A percentile compares a stretch with the other conserved stretches of the same genome.
Conservation (phyloP, 1,139 yeast species). For the Nakaseomyces nivariensis region DNA sequence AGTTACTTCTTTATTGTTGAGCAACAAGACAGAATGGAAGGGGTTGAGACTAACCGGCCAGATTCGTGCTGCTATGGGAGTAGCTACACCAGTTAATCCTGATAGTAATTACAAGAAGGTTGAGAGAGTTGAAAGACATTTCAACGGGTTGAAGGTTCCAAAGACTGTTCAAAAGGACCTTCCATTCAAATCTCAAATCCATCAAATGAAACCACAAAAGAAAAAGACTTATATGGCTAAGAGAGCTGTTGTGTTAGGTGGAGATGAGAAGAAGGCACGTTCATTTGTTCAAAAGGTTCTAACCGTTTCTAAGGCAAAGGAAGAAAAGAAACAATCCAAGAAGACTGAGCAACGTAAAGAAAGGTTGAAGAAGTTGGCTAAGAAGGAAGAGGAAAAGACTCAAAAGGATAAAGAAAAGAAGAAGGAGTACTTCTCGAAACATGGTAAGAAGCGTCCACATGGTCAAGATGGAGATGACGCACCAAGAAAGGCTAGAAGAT, state of each 20-base stretch:
- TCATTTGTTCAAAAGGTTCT: constrained; percentile 79
- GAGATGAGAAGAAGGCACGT: constrained; percentile 90
- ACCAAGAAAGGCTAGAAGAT: constrained; percentile 21
- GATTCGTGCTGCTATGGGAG: constrained; percentile 66
- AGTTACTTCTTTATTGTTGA: constrained; percentile 75
- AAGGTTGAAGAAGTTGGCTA: constrained; percentile 63
- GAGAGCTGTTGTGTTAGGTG: constrained; percentile 87
- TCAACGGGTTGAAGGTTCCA: constrained; percentile 83
- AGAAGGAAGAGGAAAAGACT: constrained; percentile 56
- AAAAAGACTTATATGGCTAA: constrained; percentile 76
- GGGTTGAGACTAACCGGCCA: constrained; percentile 96
- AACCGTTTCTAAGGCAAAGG: constrained; percentile 79
- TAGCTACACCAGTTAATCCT: constrained; percentile 57
- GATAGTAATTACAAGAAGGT: constrained; percentile 69
- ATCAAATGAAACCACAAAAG: constrained; percentile 79
- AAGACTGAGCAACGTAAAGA: constrained; percentile 71
- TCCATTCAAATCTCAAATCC: constrained; percentile 88
- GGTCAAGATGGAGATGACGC: constrained; percentile 33
- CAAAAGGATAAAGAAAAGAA: constrained; percentile 79
- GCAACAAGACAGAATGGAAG: constrained; percentile 77
- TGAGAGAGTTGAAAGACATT: constrained; percentile 78
- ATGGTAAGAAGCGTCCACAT: constrained; percentile 56
- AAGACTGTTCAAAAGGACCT: constrained; percentile 61
- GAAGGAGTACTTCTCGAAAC: constrained; percentile 71
- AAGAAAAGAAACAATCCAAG: constrained; percentile 62